Conservation (phyloP, 2,329 filamentous ascomycete species). For the Phialophora verrucosa region DNA sequence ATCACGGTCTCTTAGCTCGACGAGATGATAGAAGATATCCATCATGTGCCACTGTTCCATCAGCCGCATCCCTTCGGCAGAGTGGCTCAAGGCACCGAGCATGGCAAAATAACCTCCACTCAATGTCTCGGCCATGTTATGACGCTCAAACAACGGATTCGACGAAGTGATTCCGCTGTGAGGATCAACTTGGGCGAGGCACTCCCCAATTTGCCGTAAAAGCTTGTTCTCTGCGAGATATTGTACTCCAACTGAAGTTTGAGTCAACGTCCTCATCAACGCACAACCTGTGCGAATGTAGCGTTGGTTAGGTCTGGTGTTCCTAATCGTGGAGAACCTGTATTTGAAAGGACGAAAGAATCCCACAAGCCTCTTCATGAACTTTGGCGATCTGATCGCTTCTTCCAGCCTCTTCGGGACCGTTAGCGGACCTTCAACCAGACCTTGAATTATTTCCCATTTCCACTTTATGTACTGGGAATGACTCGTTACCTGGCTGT, state of each 20-base stretch:
- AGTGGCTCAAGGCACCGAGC: conserved; percentile 82
- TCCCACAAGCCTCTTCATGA: conserved; percentile 90
- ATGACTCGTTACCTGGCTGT: conserved; percentile 85
- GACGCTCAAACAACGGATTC: conserved; percentile 84
- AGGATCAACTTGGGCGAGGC: conserved; percentile 90
- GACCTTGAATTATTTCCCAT: conserved; percentile 88
- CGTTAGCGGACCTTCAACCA: conserved; percentile 90
- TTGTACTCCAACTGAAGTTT: conserved; percentile 80
- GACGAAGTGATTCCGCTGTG: conserved; percentile 72
- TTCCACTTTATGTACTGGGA: conserved; percentile 96
- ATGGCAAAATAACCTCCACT: conserved; percentile 94
- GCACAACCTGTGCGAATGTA: conserved; percentile 91
- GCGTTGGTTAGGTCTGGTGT: conserved; percentile 89
- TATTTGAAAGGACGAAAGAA: conserved; percentile 98
- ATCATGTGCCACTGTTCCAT: conserved; percentile 97
- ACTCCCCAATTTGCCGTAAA: conserved; percentile 91
- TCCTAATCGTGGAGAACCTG: conserved; percentile 87
- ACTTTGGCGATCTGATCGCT: conserved; percentile 92
- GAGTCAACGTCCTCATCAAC: conserved; percentile 82
- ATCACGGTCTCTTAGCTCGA: conserved; percentile 86
- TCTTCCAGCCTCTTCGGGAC: conserved; percentile 93
- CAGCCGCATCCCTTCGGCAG: conserved; percentile 81
- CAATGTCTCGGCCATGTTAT: conserved; percentile 82
- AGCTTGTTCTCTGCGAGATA: conserved; percentile 93
- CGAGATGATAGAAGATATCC: conserved; percentile 99